phyloP scores from a whole-genome alignment of 257 asterid species.

The Apocynum venetum region DNA sequence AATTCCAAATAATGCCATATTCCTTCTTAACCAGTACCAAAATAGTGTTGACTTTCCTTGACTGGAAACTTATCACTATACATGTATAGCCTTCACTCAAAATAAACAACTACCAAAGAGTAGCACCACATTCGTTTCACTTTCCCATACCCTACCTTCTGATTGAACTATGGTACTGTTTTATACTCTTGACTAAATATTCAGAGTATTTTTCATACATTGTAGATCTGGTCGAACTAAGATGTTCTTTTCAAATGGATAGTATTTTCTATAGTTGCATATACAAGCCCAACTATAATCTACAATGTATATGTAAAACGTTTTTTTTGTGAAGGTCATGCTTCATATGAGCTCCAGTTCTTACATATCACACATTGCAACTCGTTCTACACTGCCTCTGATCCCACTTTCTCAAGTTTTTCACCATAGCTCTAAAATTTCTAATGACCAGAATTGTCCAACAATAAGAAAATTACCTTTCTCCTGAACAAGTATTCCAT shows the following conservation, averaged over 20 bases:
- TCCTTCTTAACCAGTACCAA: not conserved
- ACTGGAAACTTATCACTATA: not conserved
- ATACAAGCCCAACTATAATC: not conserved
- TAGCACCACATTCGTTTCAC: not conserved
- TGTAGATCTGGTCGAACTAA: not conserved
- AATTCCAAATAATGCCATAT: not conserved
- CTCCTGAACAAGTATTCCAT: conserved; percentile 53
- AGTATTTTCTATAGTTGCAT: not conserved
- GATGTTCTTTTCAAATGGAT: not conserved
- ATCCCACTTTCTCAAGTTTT: not conserved
- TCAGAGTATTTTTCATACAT: no score
- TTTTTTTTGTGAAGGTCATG: not conserved
- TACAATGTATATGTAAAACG: not conserved
- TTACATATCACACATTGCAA: not conserved
- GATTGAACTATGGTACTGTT: not conserved
- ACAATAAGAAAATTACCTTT: conserved; percentile 45
- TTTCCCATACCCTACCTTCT: not conserved
- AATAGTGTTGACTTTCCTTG: not conserved
- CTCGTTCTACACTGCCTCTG: not conserved
- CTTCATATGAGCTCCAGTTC: not conserved
- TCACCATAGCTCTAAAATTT: not conserved
- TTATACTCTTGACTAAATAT: not conserved
- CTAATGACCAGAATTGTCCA: not conserved
- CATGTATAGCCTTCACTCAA: not conserved
- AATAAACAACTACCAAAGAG: not conserved